These are phyloP conservation scores for Quercus agrifolia DNA, from an alignment of 306 rosid species.

Conservation along the genomic window DNA sequence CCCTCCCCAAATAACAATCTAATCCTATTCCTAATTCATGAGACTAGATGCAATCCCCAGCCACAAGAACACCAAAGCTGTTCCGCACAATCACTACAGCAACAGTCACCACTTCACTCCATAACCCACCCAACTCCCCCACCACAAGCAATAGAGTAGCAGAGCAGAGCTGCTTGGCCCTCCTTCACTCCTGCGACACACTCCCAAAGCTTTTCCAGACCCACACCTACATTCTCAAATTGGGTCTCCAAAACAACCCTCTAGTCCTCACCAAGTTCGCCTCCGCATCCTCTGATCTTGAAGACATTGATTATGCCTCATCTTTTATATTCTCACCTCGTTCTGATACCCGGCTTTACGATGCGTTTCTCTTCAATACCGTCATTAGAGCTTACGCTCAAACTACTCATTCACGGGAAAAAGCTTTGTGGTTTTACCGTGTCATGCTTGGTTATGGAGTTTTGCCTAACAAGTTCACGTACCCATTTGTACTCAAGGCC, in stretches of 20 bases:
- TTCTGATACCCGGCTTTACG: conserved; percentile 42
- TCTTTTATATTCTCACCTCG: conserved; percentile 50
- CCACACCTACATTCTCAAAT: conserved; percentile 59
- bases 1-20: not conserved
- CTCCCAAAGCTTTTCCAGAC: conserved; percentile 44
- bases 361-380: conserved; percentile 71
- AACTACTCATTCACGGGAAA: conserved; percentile 32
- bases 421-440: conserved; percentile 36
- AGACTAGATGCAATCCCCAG: conserved; percentile 32
- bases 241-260: conserved; percentile 67
- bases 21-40: not conserved
- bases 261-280: conserved; percentile 85
- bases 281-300: conserved; percentile 49
- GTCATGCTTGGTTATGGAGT: conserved; percentile 53
- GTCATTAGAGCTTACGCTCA: conserved; percentile 74
- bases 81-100: conserved; percentile 14
- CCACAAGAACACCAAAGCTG: conserved; percentile 22
- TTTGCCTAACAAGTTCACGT: conserved; percentile 77
- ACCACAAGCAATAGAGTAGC: conserved; percentile 41
- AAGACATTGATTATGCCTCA: conserved; percentile 55
- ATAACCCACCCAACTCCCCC: conserved; percentile 15
- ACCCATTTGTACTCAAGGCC: conserved; percentile 83
- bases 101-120: conserved; percentile 2
- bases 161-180: conserved; percentile 65
- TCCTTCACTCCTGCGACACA: conserved; percentile 49